phyloP scores from a whole-genome alignment of 768 basidiomycete genomes.

The Scleroderma bovista region DNA sequence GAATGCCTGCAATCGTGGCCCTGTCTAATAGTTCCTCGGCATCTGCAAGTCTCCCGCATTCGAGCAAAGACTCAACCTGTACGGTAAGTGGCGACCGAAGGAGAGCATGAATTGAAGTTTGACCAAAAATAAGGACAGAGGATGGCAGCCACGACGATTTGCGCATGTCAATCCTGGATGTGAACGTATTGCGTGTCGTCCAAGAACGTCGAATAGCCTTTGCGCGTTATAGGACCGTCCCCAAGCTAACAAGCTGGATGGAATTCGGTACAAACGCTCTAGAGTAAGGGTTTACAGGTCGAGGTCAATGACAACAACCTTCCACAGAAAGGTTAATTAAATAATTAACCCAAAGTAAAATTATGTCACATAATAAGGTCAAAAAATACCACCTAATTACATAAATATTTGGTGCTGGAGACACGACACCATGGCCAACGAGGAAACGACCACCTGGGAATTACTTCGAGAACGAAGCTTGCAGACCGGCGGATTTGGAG shows the following conservation, averaged over 20 bases:
- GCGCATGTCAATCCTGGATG: conserved; percentile 12
- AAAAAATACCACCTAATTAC: too few species aligned
- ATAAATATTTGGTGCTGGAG: too few species aligned
- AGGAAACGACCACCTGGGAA: conserved; percentile 39
- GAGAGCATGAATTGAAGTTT: conserved; percentile 57
- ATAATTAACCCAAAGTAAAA: too few species aligned
- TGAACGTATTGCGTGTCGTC: too few species aligned
- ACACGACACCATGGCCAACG: not conserved
- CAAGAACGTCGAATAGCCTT: too few species aligned
- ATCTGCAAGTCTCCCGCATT: conserved; percentile 59
- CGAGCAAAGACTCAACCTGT: conserved; percentile 65
- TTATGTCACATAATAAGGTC: too few species aligned
- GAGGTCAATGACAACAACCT: too few species aligned
- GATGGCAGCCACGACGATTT: conserved; percentile 54
- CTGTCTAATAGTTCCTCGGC: conserved; percentile 57
- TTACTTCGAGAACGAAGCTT: conserved; percentile 44
- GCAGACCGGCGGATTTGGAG: conserved; percentile 58
- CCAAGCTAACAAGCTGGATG: too few species aligned
- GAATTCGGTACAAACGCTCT: too few species aligned
- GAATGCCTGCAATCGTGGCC: conserved; percentile 34
- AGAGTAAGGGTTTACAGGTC: too few species aligned
- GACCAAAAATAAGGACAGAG: conserved; percentile 57
- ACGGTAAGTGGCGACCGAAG: conserved; percentile 68
- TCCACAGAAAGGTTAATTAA: too few species aligned
- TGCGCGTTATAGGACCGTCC: not conserved